Percentiles rank a stretch among this genome's conserved stretches.
phyloP scores from a whole-genome alignment of 2,329 filamentous ascomycete genomes.

The Bipolaris bicolor region DNA sequence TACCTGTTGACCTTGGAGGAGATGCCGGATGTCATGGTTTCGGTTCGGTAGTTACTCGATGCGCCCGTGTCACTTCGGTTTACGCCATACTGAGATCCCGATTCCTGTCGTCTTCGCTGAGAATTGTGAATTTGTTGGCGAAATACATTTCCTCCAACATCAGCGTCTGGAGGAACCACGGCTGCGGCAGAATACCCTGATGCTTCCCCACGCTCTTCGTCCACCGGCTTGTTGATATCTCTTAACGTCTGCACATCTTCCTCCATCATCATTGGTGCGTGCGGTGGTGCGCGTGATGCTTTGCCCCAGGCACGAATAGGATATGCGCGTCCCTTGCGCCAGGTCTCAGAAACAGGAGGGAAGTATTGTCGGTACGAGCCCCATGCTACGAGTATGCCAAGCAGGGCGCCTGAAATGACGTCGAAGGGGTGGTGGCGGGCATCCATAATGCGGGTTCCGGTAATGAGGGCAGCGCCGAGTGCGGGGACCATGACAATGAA shows the following conservation, averaged over 20 bases:
- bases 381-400: constrained; percentile 61
- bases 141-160: constrained; percentile 45
- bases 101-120: constrained; percentile 43
- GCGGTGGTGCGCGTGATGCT: constrained; percentile 45
- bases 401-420: constrained; percentile 61
- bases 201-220: constrained; percentile 43
- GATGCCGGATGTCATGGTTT: constrained; percentile 33
- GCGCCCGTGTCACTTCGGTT: constrained; percentile 41
- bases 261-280: constrained; percentile 31
- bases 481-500: constrained; percentile 61
- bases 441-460: constrained; percentile 66
- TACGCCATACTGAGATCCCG: constrained; percentile 31
- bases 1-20: constrained; percentile 43
- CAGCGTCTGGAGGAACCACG: constrained; percentile 23
- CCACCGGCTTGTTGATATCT: constrained; percentile 32
- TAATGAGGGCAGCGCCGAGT: constrained; percentile 61
- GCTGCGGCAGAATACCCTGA: constrained; percentile 39
- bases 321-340: constrained; percentile 65
- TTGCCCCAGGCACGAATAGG: constrained; percentile 63
- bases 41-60: constrained; percentile 37
- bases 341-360: constrained; percentile 60
- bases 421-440: constrained; percentile 67
- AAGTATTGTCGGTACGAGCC: constrained; percentile 65
- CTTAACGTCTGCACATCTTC: constrained; percentile 44
- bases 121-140: constrained; percentile 48